Percentiles rank a stretch among this genome's conserved stretches.
These are phyloP conservation scores for Iberis pinnata DNA, from an alignment of 345 rosid species.

Conservation along the genomic window DNA sequence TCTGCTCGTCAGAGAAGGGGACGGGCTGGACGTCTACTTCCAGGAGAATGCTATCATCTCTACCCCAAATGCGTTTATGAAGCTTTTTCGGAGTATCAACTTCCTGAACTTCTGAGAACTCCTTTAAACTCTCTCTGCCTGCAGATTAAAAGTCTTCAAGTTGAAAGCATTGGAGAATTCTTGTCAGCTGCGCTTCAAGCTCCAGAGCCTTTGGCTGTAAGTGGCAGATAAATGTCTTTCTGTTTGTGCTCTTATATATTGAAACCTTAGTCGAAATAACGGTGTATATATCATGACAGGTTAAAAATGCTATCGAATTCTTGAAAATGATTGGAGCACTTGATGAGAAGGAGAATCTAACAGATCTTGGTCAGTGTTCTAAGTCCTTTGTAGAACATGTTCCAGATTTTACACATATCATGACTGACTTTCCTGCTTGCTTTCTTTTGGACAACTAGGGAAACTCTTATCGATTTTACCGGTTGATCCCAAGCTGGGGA, in stretches of 20 bases:
- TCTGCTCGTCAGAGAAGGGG: conserved; percentile 95
- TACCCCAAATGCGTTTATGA: conserved; percentile 89
- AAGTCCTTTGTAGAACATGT: conserved; percentile 12
- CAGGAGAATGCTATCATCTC: conserved; percentile 91
- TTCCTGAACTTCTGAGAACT: conserved; percentile 97
- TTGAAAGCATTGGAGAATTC: conserved; percentile 83
- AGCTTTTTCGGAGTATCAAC: conserved; percentile 95
- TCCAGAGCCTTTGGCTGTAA: conserved; percentile 80
- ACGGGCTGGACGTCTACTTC: conserved; percentile 94
- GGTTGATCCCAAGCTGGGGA: conserved; percentile 98
- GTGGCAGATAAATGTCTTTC: conserved; percentile 27
- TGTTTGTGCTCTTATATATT: background rate
- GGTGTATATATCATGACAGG: conserved; percentile 45
- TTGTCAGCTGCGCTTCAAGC: conserved; percentile 95
- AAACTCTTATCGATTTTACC: conserved; percentile 80
- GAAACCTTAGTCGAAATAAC: no score
- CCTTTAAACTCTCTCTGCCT: conserved; percentile 97
- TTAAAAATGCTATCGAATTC: conserved; percentile 87
- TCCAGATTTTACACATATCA: background rate
- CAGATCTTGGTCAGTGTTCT: conserved; percentile 76
- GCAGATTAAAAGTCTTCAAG: conserved; percentile 95
- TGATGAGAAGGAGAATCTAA: conserved; percentile 83
- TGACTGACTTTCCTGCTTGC: conserved; percentile 9
- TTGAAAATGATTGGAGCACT: conserved; percentile 88
- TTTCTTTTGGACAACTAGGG: conserved; percentile 42